These are phyloP conservation scores for Hypomyces perniciosus DNA, from an alignment of 2,329 filamentous ascomycete species.

Conservation along the genomic window DNA sequence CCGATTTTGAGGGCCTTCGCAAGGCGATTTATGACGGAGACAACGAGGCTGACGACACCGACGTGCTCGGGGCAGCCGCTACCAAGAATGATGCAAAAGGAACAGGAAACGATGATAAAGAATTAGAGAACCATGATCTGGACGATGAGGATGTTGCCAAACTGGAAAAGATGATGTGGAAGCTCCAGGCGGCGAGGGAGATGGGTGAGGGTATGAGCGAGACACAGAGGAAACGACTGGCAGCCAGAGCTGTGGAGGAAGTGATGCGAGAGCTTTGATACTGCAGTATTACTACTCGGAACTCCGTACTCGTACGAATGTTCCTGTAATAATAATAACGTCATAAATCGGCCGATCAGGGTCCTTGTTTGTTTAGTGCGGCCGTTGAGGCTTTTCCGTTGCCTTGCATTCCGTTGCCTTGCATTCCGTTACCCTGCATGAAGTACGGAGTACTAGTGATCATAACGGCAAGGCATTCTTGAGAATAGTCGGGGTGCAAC, in stretches of 20 bases:
- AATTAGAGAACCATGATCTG: conserved; percentile 23
- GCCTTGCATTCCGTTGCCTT: too few species aligned
- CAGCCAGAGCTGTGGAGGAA: conserved; percentile 55
- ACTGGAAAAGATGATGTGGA: conserved; percentile 58
- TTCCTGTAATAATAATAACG: too few species aligned
- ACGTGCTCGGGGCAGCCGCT: not conserved
- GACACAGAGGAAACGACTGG: conserved; percentile 54
- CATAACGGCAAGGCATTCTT: too few species aligned
- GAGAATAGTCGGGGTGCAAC: too few species aligned
- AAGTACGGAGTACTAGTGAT: too few species aligned
- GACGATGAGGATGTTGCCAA: conserved; percentile 50
- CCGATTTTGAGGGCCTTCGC: conserved; percentile 47
- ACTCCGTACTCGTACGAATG: too few species aligned
- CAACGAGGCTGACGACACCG: conserved; percentile 12
- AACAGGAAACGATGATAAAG: conserved; percentile 11
- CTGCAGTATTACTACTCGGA: too few species aligned
- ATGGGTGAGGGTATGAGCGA: conserved; percentile 54
- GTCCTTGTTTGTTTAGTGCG: too few species aligned
- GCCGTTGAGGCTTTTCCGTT: too few species aligned
- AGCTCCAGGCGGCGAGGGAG: conserved; percentile 55
- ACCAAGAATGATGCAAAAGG: conserved; percentile 9
- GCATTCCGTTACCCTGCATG: too few species aligned
- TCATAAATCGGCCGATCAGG: too few species aligned
- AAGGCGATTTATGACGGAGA: conserved; percentile 43
- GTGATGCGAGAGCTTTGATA: conserved; percentile 54